Base-by-base conservation (phyloP, 768 basidiomycete genomes). In the Fomitopsis serialis region DNA sequence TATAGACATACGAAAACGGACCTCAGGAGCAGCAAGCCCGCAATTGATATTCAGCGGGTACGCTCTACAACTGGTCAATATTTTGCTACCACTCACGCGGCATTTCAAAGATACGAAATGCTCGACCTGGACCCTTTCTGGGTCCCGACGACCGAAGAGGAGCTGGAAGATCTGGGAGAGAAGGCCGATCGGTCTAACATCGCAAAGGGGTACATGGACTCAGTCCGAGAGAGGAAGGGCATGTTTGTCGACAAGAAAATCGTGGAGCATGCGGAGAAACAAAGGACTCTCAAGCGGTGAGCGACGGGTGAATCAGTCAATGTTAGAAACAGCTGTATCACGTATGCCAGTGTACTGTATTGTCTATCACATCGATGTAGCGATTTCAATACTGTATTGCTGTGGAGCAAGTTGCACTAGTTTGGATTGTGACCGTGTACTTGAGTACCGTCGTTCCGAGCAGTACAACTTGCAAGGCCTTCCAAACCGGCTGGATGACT, bases 101-200 rank as follows among this genome's bases (percentile, higher is more conserved):
- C 49, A 36, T 36, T 49, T 34, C 50, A 32, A 1, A 92, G 92
- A 37, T 99, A 94, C 68, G 95, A 98, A 68, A 78, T 96, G 62
- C 78, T 98, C 22, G 92, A 96, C 68, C 82, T 86, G 60, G 92
- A 98, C 73, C 95, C 95, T 6, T 98, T 94, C 73, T 98, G 95
- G 95, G 93, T 97, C 2, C 95, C 95, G 0, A 94, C 92, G 17
- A 98, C 96, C 0, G 91, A 94, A 62, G 95, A 97, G 65, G 96
- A 98, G 59, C 74, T 98, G 37, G 96, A 98, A 66, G 96, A 98
- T 67, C 74, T 99, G 10, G 97, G 97, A 44, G 93, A 96, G 67
- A 98, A 98, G 68, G 86, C 96, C 0, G 97, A 98, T 66, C 76
- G 91, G 48, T 79, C 82, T 11, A 99, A 99, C 68, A 73, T 98